Evolutionary conservation across 495 filamentous ascomycete species (phyloP), one percentile per base, ranked within the genome.

Genomic region (Parmelia sp.): DNA sequence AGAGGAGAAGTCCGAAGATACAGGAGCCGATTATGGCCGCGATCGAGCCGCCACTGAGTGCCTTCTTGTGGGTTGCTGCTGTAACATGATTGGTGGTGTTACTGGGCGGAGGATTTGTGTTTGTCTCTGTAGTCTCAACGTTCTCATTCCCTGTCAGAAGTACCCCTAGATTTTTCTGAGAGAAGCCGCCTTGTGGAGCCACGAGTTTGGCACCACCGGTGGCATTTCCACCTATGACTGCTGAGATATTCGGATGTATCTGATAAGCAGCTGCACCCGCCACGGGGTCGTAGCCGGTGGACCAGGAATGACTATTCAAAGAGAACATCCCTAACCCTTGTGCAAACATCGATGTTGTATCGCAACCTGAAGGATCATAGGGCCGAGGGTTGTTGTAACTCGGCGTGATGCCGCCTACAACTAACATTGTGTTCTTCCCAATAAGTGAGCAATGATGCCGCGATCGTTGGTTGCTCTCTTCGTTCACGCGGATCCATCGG

Each of bases 281-380:
- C 12, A 35, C 39, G n/a, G 61, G 66, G 33, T 58, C 66, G 33
- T 68, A 65, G 10, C 23, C 47, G 4, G 66, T 68, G 21, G 39
- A 25, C 66, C 66, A 68, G 5, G 33, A 36, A 42, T 68, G 66
- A 31, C 25, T 58, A 19, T 68, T 65, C 9, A 68, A 40, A 17
- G 66, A 68, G 49, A 68, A 68, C 3, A 68, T 68, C 2, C 66
- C 66, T 10, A 68, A 47, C 8, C 62, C 66, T 29, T 68, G 62
- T 11, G 23, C n/a, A 33, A 68, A 68, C 49, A 45, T 65, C 37
- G 61, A 36, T 2, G 44, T 56, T 27, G 45, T 64, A 27, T 68
- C 66, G 27, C 66, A 64, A 25, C 57, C 66, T 19, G 45, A 47
- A 40, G 57, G 5, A 51, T 63, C 62, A 7, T 2, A 17, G 45